These are phyloP conservation scores for Angomonas deanei DNA, from an alignment of 208 protist species.

Conservation along the genomic window DNA sequence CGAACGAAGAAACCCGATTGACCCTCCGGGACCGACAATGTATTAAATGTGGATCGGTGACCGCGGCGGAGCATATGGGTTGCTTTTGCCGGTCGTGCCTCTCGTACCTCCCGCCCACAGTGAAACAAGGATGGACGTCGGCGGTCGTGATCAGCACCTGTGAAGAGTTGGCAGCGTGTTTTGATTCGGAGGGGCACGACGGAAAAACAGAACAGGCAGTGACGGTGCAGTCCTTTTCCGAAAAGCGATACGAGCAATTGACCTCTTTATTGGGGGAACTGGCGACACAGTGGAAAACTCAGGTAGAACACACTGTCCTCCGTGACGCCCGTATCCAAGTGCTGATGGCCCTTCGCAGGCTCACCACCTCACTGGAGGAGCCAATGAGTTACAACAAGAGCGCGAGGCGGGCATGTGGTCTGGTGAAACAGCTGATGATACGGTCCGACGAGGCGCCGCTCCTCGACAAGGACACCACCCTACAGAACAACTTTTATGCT, in stretches of 20 bases:
- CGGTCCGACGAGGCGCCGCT: slow-evolving; percentile 35
- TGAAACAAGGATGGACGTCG: not conserved
- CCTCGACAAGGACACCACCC: not conserved
- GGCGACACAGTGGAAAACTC: not conserved
- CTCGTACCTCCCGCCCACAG: not conserved
- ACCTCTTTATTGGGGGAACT: no score
- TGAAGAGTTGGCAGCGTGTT: not conserved
- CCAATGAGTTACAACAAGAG: slow-evolving; percentile 13
- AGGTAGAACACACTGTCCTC: not conserved
- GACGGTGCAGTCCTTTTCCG: not conserved
- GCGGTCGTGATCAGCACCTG: not conserved
- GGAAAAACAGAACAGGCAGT: not conserved
- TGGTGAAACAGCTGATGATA: slow-evolving; percentile 45
- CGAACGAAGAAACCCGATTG: not conserved
- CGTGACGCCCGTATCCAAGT: not conserved
- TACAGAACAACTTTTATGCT: slow-evolving; percentile 12
- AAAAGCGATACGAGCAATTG: no score
- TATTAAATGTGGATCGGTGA: not conserved
- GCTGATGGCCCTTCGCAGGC: not conserved
- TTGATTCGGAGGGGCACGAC: not conserved
- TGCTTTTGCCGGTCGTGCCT: not conserved
- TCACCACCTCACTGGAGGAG: slow-evolving; percentile 7
- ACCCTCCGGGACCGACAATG: not conserved
- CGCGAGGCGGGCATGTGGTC: slow-evolving; percentile 38
- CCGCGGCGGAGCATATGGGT: not conserved